Evolutionary conservation across 164 flowering plant genomes (phyloP).

Genomic region (Stephania yunnanensis): DNA sequence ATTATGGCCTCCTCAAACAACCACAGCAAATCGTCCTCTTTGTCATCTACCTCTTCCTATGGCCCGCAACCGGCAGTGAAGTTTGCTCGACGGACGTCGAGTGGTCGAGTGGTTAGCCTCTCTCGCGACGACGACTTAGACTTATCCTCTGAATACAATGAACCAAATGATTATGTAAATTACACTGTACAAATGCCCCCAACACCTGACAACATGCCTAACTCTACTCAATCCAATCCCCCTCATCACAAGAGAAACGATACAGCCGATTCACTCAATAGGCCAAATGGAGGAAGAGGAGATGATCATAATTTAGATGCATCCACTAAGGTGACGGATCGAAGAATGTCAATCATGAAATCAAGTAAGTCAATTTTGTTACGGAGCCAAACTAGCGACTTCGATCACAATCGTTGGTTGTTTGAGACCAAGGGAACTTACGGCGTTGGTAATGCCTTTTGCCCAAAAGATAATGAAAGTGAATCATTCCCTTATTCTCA

Average conservation of each 20-base stretch:
- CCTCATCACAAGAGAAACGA: no score
- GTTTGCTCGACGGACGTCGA: conserved; percentile 46
- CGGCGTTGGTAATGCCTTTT: conserved; percentile 76
- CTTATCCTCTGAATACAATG: conserved; percentile 18
- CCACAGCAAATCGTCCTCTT: no score
- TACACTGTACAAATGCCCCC: conserved; percentile 62
- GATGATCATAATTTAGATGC: conserved; percentile 33
- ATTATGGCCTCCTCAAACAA: no score
- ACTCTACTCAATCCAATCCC: no score
- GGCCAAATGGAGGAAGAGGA: background rate
- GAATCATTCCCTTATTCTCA: background rate
- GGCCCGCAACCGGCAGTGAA: conserved; percentile 16
- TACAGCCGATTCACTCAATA: conserved; percentile 29
- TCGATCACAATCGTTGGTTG: conserved; percentile 68
- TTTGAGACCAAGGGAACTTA: conserved; percentile 70
- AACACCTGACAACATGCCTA: conserved; percentile 43
- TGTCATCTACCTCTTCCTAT: no score
- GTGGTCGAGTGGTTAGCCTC: conserved; percentile 45
- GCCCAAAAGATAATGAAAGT: conserved; percentile 47
- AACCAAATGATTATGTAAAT: conserved; percentile 28
- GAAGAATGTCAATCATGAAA: conserved; percentile 33
- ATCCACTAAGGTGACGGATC: conserved; percentile 50
- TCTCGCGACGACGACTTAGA: conserved; percentile 52
- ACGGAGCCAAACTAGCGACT: conserved; percentile 61
- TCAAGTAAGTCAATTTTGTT: conserved; percentile 35